A percentile compares a stretch with the other conserved stretches of the same genome.
phyloP scores from a whole-genome alignment of 1,284 basidiomycete species.

The Moesziomyces globuligerus region DNA sequence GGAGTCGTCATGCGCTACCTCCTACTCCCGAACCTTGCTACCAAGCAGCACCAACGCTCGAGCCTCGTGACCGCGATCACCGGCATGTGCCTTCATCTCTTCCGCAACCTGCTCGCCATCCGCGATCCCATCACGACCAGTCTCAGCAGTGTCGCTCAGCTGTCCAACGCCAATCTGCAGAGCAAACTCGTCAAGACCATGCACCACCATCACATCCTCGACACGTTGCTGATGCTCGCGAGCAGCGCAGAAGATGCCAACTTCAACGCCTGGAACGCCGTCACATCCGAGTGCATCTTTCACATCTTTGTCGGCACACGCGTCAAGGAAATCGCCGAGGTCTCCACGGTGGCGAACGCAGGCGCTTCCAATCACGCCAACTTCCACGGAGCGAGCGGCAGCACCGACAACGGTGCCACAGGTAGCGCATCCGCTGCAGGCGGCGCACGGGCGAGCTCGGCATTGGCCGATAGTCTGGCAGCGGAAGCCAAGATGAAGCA shows the following conservation, averaged over 20 bases:
- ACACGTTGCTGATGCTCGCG: constrained; percentile 63
- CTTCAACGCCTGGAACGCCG: constrained; percentile 60
- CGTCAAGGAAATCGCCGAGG: constrained; percentile 38
- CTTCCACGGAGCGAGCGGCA: background rate
- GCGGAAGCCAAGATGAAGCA: constrained; percentile 53
- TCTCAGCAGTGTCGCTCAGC: constrained; percentile 48
- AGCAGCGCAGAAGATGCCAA: constrained; percentile 59
- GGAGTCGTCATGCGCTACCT: constrained; percentile 57
- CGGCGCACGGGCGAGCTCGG: constrained; percentile 10
- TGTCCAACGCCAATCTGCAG: constrained; percentile 61
- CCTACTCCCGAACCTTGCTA: constrained; percentile 59
- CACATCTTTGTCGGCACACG: constrained; percentile 60
- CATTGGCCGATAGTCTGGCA: constrained; percentile 48
- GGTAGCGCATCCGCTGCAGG: background rate
- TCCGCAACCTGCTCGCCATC: constrained; percentile 66
- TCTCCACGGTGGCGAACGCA: too few relatives aligned
- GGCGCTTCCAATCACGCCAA: background rate
- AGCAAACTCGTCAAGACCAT: constrained; percentile 57
- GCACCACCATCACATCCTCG: constrained; percentile 56
- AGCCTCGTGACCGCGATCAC: constrained; percentile 62
- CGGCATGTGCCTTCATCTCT: constrained; percentile 65
- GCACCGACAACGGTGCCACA: background rate
- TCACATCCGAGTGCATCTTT: constrained; percentile 63
- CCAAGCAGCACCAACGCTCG: constrained; percentile 54
- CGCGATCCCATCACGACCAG: constrained; percentile 58